Percentiles rank a stretch among this genome's conserved stretches.
phyloP scores from a whole-genome alignment of 2,329 filamentous ascomycete genomes.

The Ilyonectria destructans region DNA sequence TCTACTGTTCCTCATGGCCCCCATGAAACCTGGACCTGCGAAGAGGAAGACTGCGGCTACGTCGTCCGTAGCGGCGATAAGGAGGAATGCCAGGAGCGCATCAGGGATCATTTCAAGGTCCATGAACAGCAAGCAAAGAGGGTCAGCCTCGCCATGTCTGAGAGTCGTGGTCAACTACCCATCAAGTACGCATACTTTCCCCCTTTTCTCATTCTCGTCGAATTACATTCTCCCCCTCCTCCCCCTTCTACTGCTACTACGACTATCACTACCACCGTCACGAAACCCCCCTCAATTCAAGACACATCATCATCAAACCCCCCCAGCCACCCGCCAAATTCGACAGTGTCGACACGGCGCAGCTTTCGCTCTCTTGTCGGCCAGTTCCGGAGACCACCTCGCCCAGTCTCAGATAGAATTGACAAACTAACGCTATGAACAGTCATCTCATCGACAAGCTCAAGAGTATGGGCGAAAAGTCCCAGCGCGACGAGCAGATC shows the following conservation, averaged over 20 bases:
- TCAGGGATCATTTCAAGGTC: slow-evolving; percentile 72
- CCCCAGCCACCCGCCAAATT: slow-evolving; percentile 27
- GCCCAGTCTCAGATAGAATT: slow-evolving; percentile 49
- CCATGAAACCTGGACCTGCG: slow-evolving; percentile 78
- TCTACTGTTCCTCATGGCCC: slow-evolving; percentile 68
- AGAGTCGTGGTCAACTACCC: slow-evolving; percentile 70
- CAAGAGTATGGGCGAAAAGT: slow-evolving; percentile 61
- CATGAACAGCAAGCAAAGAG: slow-evolving; percentile 72
- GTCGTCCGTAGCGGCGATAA: slow-evolving; percentile 76
- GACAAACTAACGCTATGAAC: slow-evolving; percentile 51
- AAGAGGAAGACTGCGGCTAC: slow-evolving; percentile 75
- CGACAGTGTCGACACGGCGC: slow-evolving; percentile 38
- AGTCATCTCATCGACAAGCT: slow-evolving; percentile 73
- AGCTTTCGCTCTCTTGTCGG: slow-evolving; percentile 46
- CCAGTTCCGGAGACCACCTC: slow-evolving; percentile 48
- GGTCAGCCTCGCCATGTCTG: slow-evolving; percentile 69
- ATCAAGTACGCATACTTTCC: slow-evolving; percentile 68
- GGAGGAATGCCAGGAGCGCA: slow-evolving; percentile 68
- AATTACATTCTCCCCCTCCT: slow-evolving; percentile 40
- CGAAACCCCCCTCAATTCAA: slow-evolving; percentile 8
- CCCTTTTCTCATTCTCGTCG: slow-evolving; percentile 54
- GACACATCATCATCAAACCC: slow-evolving; percentile 9
- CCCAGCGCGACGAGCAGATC: slow-evolving; percentile 52
- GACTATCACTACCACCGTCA: slow-evolving; percentile 8
- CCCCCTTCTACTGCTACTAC: slow-evolving; percentile 18